phyloP scores from a whole-genome alignment of 345 rosid genomes.

The Raphanus sativus region DNA sequence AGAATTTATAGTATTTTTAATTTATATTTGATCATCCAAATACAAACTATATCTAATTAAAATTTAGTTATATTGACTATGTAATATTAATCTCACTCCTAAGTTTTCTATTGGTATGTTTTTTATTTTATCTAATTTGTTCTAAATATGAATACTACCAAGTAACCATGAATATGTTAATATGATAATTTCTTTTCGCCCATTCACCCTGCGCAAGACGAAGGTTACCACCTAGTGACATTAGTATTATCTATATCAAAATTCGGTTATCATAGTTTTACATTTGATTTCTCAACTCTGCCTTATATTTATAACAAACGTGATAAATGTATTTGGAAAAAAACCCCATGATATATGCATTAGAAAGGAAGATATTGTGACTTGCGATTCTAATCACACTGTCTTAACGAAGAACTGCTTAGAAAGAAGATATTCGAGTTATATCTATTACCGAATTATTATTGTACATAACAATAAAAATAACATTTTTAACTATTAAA shows the following conservation, averaged over 20 bases:
- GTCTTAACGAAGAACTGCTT: not conserved
- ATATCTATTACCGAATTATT: not conserved
- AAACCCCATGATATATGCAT: not conserved
- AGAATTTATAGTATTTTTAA: no score
- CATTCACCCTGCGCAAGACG: no score
- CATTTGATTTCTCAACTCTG: not conserved
- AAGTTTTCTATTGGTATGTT: no score
- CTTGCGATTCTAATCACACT: not conserved
- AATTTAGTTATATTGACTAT: no score
- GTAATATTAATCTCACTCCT: no score
- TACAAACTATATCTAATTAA: no score
- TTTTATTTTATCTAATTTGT: no score
- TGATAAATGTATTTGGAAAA: not conserved
- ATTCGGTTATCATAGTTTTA: not conserved
- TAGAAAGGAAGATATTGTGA: not conserved
- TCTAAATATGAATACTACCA: no score
- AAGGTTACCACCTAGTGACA: not conserved
- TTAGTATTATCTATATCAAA: not conserved
- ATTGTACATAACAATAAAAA: not conserved
- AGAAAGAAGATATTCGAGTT: not conserved
- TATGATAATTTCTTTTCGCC: no score
- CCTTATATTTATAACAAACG: not conserved
- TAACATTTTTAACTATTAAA: not conserved
- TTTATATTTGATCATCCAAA: no score
- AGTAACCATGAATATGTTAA: no score